Base-by-base conservation (phyloP, 345 rosid genomes). In the Citrus australasica region DNA sequence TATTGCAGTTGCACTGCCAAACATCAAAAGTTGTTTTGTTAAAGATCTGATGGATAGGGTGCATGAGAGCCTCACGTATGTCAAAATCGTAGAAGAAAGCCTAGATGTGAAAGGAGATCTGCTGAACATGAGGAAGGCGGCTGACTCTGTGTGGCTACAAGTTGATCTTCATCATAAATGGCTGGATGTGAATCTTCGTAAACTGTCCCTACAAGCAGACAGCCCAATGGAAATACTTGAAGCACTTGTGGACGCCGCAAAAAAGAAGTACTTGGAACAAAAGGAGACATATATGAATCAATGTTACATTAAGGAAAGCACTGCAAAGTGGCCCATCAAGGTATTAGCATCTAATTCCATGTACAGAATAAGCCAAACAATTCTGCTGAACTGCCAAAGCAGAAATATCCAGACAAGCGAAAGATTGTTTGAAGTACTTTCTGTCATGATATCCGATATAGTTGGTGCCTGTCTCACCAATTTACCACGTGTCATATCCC, bases 401-500 rank as follows among this genome's bases (percentile, higher is more conserved):
- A 66, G 79, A 37, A 82, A 79, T 55, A 79, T 74, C n/a, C 62
- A 24, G 73, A 83, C 51, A 37, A 77, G 73, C 11, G 84, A 86
- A 37, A 84, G 67, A 53, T 60, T 92, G 58, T 87, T 92, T 33
- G 89, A 81, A 76, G 83, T 61, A 42, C 69, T 91, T 21, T 75
- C 79, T 32, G 79, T 55, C 48, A 86, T 79, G 86, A 87, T 88
- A 80, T 92, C 96, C 4, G 96, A 93, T 82, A 88, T 92, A 40
- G 60, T 92, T 11, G 86, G 87, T 24, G 98, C 97, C 58, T 95
- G 98, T 81, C 92, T 95, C 73, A 88, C 93, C 48, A 93, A 93
- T 83, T 77, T 91, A 40, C 79, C 76, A 7, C 84, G 62, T 2
- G 88, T 84, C 56, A 89, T 95, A 76, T 76, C 82, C 2, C 58